These are phyloP conservation scores for Paradendryphiella salina DNA, from an alignment of 2,329 filamentous ascomycete species.

Conservation along the genomic window DNA sequence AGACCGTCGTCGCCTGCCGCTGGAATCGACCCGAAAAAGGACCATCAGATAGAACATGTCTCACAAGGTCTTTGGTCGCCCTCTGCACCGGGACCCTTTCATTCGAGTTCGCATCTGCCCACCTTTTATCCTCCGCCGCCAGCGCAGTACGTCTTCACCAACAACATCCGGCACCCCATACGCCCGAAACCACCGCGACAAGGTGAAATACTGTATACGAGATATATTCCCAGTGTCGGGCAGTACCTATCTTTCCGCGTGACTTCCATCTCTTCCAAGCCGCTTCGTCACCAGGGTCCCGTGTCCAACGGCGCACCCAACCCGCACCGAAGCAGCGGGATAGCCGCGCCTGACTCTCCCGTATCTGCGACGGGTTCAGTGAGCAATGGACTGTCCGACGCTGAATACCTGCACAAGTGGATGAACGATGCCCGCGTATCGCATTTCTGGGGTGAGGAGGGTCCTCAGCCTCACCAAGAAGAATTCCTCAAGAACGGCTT, in stretches of 20 bases:
- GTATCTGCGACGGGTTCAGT: constrained; percentile 39
- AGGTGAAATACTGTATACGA: constrained; percentile 87
- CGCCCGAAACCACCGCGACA: constrained; percentile 86
- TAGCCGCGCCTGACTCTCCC: constrained; percentile 56
- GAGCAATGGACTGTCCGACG: constrained; percentile 54
- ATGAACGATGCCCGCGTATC: constrained; percentile 83
- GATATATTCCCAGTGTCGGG: constrained; percentile 77
- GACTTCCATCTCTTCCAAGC: constrained; percentile 68
- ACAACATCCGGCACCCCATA: constrained; percentile 79
- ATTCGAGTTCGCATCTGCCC: constrained; percentile 80
- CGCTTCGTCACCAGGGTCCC: constrained; percentile 67
- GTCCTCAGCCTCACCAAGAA: constrained; percentile 60
- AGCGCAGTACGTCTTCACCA: constrained; percentile 76
- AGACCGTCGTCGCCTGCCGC: constrained; percentile 55
- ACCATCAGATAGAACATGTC: constrained; percentile 36
- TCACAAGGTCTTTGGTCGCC: constrained; percentile 48
- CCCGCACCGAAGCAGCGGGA: constrained; percentile 40
- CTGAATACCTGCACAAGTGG: constrained; percentile 79
- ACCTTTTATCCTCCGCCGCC: constrained; percentile 89
- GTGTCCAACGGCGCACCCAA: constrained; percentile 28
- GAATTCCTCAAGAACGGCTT: constrained; percentile 70
- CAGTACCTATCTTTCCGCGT: constrained; percentile 90
- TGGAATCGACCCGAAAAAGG: constrained; percentile 32
- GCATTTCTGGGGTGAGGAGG: constrained; percentile 78
- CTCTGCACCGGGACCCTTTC: constrained; percentile 67